These are phyloP conservation scores for Aspergillus sp. DNA, from an alignment of 2,329 filamentous ascomycete species.

Conservation along the genomic window DNA sequence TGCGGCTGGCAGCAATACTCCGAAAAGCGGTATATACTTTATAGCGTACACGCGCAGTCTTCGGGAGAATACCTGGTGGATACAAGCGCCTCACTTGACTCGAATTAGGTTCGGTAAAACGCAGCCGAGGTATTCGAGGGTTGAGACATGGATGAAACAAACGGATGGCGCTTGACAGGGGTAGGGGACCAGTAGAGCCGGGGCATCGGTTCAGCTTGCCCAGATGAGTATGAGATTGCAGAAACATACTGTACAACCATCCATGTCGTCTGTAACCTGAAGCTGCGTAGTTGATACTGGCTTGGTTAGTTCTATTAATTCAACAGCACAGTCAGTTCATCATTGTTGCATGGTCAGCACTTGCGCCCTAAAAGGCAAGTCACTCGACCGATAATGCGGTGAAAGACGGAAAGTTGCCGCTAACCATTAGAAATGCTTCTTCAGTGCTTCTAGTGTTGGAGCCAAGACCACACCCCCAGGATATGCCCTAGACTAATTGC, in stretches of 20 bases:
- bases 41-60: background rate
- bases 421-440: conserved; percentile 30
- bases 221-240: background rate
- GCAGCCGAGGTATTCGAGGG: background rate
- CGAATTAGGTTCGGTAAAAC: background rate
- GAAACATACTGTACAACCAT: background rate
- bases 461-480: conserved; percentile 24
- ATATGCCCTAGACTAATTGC: conserved; percentile 3
- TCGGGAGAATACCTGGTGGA: background rate
- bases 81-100: background rate
- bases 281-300: background rate
- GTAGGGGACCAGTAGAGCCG: background rate
- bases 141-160: background rate
- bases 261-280: background rate
- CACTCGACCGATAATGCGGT: conserved; percentile 16
- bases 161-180: background rate
- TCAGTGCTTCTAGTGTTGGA: conserved; percentile 35
- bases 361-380: conserved; percentile 1
- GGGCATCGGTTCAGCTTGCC: background rate
- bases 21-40: background rate
- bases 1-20: background rate
- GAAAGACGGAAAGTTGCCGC: conserved; percentile 15
- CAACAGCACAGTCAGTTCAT: background rate
- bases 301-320: background rate
- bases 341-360: background rate